Evolutionary conservation across 2,329 filamentous ascomycete species (phyloP), one percentile per base, ranked within the genome.

Genomic region (Drechmeria coniospora): DNA sequence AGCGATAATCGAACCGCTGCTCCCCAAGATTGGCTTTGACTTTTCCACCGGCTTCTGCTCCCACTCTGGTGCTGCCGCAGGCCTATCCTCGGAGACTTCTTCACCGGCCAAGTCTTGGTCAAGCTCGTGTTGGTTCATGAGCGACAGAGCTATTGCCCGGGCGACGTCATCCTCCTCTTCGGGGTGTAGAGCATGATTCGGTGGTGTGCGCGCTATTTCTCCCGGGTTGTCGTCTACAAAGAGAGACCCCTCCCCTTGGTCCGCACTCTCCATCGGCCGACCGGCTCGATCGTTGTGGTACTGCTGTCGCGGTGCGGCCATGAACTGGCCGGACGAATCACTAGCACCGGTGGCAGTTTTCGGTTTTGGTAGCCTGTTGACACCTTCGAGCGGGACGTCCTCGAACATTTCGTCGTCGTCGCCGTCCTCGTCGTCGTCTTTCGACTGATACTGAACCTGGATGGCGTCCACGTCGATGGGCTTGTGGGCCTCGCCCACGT

Each of bases 401-500:
- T 94, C 86, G 42, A 94, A 94, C 8, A 82, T 80, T 4, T 76
- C 78, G 1, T 79, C 32, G 6, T 82, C 80, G 3, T 77, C 78
- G 1, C 79, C 79, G 2, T 80, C 76, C 4, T 79, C 78, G 3
- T 68, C 66, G 2, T 74, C 71, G 4, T 68, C 58, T 34, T 68
- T 64, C 2, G 63, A 59, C 27, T 69, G 64, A 15, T 70, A 66
- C 21, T 63, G 60, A 18, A 73, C 59, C 31, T 63, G 60, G 41
- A 68, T 63, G 29, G 59, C 69, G 47, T 98, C 90, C 12, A 98
- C 71, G 46, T 95, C 84, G 34, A 98, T 95, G 0, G 90, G 87
- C 47, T 84, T 92, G 36, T 86, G 77, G 16, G 73, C 71, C 36
- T 81, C 68, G 3, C 82, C 84, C 23, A 76, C 67, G 27, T 90